A percentile compares a stretch with the other conserved stretches of the same genome.
Evolutionary conservation across 495 filamentous ascomycete species (phyloP).

Genomic region (Trichocladium uniseriatum): DNA sequence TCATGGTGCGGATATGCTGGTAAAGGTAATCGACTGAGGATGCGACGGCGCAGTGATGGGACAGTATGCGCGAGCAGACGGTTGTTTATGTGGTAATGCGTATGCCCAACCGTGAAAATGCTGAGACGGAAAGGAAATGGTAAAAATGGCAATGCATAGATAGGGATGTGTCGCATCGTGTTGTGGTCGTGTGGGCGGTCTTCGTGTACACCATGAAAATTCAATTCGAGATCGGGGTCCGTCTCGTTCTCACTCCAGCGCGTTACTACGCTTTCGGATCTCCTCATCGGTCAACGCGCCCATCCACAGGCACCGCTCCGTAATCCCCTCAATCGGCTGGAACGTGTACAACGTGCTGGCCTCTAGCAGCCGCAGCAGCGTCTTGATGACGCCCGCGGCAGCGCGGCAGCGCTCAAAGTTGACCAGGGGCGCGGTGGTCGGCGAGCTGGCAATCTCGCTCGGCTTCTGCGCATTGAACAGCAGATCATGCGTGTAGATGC

Average conservation of each 20-base stretch:
- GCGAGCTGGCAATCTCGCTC: conserved; percentile 52
- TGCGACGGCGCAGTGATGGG: too few species aligned
- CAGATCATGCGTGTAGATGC: conserved; percentile 91
- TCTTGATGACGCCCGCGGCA: conserved; percentile 88
- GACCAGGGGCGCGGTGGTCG: conserved; percentile 63
- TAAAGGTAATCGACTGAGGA: too few species aligned
- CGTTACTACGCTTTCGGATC: conserved; percentile 45
- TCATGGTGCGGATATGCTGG: too few species aligned
- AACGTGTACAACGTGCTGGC: conserved; percentile 85
- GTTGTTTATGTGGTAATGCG: too few species aligned
- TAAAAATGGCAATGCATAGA: too few species aligned
- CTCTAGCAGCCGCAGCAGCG: conserved; percentile 77
- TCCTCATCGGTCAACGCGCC: conserved; percentile 77
- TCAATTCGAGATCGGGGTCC: too few species aligned
- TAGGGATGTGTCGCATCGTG: too few species aligned
- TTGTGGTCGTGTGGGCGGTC: too few species aligned
- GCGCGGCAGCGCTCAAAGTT: conserved; percentile 95
- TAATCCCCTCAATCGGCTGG: conserved; percentile 73
- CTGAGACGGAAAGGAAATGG: too few species aligned
- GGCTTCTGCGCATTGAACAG: conserved; percentile 92
- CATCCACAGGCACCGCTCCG: conserved; percentile 93
- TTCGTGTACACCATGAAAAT: too few species aligned
- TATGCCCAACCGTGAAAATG: too few species aligned
- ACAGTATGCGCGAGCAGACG: too few species aligned
- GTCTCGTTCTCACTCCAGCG: conserved; percentile 27